Base-by-base conservation (phyloP, 768 basidiomycete genomes). In the Mrakia frigida region DNA sequence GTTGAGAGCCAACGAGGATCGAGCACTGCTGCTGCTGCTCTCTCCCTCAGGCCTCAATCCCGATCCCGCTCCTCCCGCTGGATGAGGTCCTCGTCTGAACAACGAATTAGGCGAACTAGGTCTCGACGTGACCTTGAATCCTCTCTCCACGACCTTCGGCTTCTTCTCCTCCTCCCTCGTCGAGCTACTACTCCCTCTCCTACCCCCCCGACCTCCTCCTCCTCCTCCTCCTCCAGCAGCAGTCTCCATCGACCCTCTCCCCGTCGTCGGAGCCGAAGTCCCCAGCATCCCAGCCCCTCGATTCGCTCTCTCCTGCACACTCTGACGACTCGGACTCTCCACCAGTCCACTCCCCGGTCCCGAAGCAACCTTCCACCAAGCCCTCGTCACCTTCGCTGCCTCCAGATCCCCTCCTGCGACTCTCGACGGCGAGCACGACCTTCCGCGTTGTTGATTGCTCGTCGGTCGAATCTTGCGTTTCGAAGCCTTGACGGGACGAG, bases 91-190 rank as follows among this genome's bases (percentile, higher is more conserved):
- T 56, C 56, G 56, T 28, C 13, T 39, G 14, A 39, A 23, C 35
- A 33, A 68, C 9, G 61, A 63, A 68, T 18, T 39, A 39, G 65
- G 65, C 65, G 65, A 68, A 18, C 10, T 39, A 4, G 65, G 65
- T 37, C 65, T 43, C 25, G 65, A 68, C 23, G 37, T 68, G 65
- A 68, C 65, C 37, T 68, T 68, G 65, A 68, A 68, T 21, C 39
- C 65, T 35, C 35, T 35, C 65, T 68, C 65, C 6, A 68, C 65
- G 21, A 68, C 37, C 18, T 6, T 16, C 4, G 65, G 39, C 56
- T 56, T 25, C 56, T 11, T 56, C 53, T 25, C 56, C 28, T 28
- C 56, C 56, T 68, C 65, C 65, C 16, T 37, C 16, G 35, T 18
- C 37, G 37, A 25, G 6, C 21, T 39, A 6, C 33, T 39, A 6